Base-by-base conservation (phyloP, 176 grass and related monocot genomes). In the Rhynchospora pubera region DNA sequence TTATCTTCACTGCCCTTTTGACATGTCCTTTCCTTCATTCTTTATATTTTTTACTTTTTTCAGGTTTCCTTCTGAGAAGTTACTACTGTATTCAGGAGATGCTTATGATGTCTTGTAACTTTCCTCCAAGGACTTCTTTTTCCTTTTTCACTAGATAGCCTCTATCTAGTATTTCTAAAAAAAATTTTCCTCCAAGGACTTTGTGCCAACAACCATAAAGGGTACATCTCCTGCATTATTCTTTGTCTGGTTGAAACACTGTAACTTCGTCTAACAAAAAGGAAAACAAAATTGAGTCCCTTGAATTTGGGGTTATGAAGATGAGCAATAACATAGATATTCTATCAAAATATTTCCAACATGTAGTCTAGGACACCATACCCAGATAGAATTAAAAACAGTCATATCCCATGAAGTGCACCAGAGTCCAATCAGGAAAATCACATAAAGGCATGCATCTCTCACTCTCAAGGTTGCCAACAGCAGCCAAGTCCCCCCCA, bases 361-460 rank as follows among this genome's bases (percentile, higher is more conserved):
- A 7, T 26, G 45, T 74, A 21, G 45, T 74, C 69, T 26, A 74
- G 19, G 69, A 74, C 14, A 74, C 34, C 34, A 74, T 74, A 74
- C 50, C 45, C 69, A 74, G 13, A 74, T 51, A 51, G 7, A 74
- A 73, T 72, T 19, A 43, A 50, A 73, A 73, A 6, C 69, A 73
- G 19, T 48, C 69, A 34, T 65, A 6, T 65, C 68, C 6, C 69
- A 73, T 48, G 19, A 10, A 48, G 62, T 32, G n/a, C n/a, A 18
- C 50, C 44, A 22, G n/a, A 73, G 50, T 74, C 69, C 69, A 74
- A 74, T 26, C 44, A 74, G 69, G 44, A 74, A 51, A 50, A 74
- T 74, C 45, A 74, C 69, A 58, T 16, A 26, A 69, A 23, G n/a
- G n/a, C n/a, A n/a, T n/a, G 9, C n/a, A 51, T 51, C n/a, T 58